Base-by-base conservation (phyloP, 768 basidiomycete species). In the Nidularia sp. region DNA sequence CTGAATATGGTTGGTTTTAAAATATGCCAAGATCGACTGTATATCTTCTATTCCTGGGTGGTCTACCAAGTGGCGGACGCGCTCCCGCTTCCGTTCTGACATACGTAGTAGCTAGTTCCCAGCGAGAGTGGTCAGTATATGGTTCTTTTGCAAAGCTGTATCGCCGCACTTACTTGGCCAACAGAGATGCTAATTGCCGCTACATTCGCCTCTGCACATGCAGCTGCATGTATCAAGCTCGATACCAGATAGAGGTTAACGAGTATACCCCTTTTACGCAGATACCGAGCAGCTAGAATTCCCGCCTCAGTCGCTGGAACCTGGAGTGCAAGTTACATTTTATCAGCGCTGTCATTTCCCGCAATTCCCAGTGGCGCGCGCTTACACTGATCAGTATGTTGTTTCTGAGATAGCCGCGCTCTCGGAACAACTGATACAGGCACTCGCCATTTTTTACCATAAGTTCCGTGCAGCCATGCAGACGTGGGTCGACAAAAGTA, bases 291-390 rank as follows among this genome's bases (percentile, higher is more conserved):
- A 5, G 84, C 83, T 25, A 53, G 49, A 9, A 85, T 70, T 12
- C 84, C 85, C 31, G 67, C 67, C 34, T 77, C 72, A 0, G 83
- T 85, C 4, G 83, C 82, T 32, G 83, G 80, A 36, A 86, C 74
- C 83, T 85, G 45, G 34, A 47, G 45, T 35, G 45, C 48, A 53
- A 29, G 15, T 47, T 41, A 44, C 15, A 48, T 42, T 42, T 34
- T 35, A 44, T 53, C 25, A 46, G 22, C 35, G 34, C 45, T 9
- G 39, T 47, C 55, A 15, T 43, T 55, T 48, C 46, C 7, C 34
- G 41, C 15, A 32, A 7, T 36, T 42, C 18, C 15, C 41, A 15
- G 35, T 48, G 10, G 34, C 34, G n/a, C 25, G 31, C 18, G 65
- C 77, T 57, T 57, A 85, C 84, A 53, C 76, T 78, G 46, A 85